phyloP scores from a whole-genome alignment of 768 basidiomycete genomes.

The Kwoniella bestiolae region DNA sequence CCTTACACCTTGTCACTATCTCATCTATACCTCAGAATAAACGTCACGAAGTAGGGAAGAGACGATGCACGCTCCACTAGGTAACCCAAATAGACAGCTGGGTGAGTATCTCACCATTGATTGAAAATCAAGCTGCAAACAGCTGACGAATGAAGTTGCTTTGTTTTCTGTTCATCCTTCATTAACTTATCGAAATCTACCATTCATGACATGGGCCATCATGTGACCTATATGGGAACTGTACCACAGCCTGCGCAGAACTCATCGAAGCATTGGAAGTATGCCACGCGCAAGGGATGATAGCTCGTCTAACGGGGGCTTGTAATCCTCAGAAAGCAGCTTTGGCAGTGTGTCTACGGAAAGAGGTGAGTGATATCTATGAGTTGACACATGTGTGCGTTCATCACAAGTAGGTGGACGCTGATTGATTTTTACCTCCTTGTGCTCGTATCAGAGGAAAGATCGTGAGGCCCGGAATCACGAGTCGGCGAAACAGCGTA shows the following conservation, averaged over 20 bases:
- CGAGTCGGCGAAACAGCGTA: conserved; percentile 47
- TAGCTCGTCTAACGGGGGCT: conserved; percentile 39
- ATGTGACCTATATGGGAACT: not conserved
- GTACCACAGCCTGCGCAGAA: conserved; percentile 44
- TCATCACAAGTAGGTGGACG: too few species aligned
- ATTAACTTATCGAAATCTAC: too few species aligned
- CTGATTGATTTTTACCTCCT: not conserved
- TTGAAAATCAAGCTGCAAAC: too few species aligned
- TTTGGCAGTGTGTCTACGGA: conserved; percentile 46
- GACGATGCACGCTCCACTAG: conserved; percentile 48
- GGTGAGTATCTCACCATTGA: conserved; percentile 37
- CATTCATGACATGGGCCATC: not conserved
- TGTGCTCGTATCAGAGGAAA: conserved; percentile 45
- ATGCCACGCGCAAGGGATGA: conserved; percentile 51
- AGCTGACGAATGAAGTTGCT: too few species aligned
- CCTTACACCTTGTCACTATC: not conserved
- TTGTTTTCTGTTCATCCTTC: not conserved
- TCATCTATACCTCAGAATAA: not conserved
- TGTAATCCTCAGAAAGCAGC: conserved; percentile 50
- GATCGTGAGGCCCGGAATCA: conserved; percentile 50
- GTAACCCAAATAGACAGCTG: conserved; percentile 40
- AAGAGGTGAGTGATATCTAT: conserved; percentile 45
- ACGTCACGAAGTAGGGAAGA: not conserved
- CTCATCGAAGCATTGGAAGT: conserved; percentile 50
- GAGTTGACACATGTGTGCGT: too few species aligned